These are phyloP conservation scores for Pichia sorboxylosa DNA, from an alignment of 1,139 yeast species.

Conservation along the genomic window DNA sequence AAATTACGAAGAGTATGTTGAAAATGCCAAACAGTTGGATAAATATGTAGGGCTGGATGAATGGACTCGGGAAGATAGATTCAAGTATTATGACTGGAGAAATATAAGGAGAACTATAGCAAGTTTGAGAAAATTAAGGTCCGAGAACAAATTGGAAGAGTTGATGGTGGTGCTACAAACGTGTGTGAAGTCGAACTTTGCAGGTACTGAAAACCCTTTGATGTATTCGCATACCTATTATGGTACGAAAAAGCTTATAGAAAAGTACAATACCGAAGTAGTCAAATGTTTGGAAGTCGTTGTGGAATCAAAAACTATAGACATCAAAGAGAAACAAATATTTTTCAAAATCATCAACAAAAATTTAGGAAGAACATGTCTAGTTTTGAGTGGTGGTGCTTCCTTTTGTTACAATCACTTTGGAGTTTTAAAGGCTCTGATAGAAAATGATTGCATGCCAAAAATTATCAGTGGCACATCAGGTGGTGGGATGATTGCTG, in stretches of 20 bases:
- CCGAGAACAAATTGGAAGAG: slow-evolving; percentile 29
- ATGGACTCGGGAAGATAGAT: slow-evolving; percentile 55
- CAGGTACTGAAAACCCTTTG: slow-evolving; percentile 65
- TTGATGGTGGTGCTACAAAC: slow-evolving; percentile 49
- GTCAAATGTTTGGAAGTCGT: slow-evolving; percentile 36
- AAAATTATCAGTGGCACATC: slow-evolving; percentile 67
- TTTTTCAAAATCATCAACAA: slow-evolving; percentile 49
- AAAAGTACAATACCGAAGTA: slow-evolving; percentile 44
- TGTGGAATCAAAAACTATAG: slow-evolving; percentile 29
- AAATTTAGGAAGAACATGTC: slow-evolving; percentile 63
- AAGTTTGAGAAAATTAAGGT: slow-evolving; percentile 32
- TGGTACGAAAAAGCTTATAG: slow-evolving; percentile 59
- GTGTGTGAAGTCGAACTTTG: slow-evolving; percentile 63
- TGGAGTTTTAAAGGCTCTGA: slow-evolving; percentile 61
- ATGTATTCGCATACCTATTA: slow-evolving; percentile 64
- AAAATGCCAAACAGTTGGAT: slow-evolving; percentile 48
- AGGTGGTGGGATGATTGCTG: slow-evolving; percentile 77
- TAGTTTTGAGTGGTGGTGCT: slow-evolving; percentile 73
- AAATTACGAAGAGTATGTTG: slow-evolving; percentile 52
- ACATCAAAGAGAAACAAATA: slow-evolving; percentile 33
- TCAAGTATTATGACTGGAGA: slow-evolving; percentile 58
- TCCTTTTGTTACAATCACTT: slow-evolving; percentile 69
- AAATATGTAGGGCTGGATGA: slow-evolving; percentile 43
- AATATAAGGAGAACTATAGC: slow-evolving; percentile 41
- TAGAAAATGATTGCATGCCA: slow-evolving; percentile 58